A percentile compares a stretch with the other conserved stretches of the same genome.
phyloP scores from a whole-genome alignment of 768 basidiomycete genomes.

The Harrya chromipes region DNA sequence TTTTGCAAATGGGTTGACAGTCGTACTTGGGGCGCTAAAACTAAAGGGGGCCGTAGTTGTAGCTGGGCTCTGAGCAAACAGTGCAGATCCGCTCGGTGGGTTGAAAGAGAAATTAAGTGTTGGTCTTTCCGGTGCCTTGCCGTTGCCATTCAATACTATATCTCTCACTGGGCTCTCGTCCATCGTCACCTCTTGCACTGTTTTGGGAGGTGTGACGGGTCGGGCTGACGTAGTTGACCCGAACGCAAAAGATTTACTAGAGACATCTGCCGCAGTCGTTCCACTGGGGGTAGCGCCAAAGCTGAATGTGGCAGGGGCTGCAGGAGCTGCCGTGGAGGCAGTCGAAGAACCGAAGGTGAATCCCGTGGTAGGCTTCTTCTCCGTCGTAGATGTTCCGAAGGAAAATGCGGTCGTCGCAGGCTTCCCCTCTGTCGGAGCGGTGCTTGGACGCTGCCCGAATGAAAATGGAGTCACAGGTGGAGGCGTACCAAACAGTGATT shows the following conservation, averaged over 20 bases:
- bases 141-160: conserved; percentile 40
- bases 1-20: conserved; percentile 48
- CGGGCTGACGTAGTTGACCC: conserved; percentile 42
- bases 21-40: conserved; percentile 29
- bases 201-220: conserved; percentile 64
- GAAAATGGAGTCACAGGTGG: conserved; percentile 36
- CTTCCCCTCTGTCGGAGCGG: conserved; percentile 25
- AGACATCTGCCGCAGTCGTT: conserved; percentile 39
- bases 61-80: conserved; percentile 35
- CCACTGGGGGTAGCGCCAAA: conserved; percentile 44
- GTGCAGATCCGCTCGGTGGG: conserved; percentile 32
- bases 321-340: conserved; percentile 31
- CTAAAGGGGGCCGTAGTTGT: conserved; percentile 33
- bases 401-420: conserved; percentile 17
- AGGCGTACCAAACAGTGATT: conserved; percentile 40
- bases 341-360: conserved; percentile 45
- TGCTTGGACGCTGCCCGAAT: conserved; percentile 37
- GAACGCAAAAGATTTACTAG: conserved; percentile 55
- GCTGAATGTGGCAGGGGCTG: conserved; percentile 38
- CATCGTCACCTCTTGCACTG: conserved; percentile 70
- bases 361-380: conserved; percentile 35
- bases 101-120: conserved; percentile 50
- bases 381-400: conserved; percentile 33
- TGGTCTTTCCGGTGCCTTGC: conserved; percentile 38
- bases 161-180: conserved; percentile 79